Evolutionary conservation across 352 stramenopile species (phyloP).

Genomic region (Phytopythium delawarense): DNA sequence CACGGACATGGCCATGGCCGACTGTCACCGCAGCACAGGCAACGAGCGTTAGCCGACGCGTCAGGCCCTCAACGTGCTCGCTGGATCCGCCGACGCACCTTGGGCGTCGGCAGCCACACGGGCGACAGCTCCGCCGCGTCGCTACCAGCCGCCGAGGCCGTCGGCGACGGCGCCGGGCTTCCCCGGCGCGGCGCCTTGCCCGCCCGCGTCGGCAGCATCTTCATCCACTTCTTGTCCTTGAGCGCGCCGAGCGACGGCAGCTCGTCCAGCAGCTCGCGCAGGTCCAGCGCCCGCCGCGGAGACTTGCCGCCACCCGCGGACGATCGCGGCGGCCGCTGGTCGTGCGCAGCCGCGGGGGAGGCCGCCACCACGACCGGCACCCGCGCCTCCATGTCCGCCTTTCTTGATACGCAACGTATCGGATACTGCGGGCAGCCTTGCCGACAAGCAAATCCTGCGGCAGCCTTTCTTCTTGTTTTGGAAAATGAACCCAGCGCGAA

Average conservation of each 20-base stretch:
- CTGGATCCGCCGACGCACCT: slow-evolving; percentile 12
- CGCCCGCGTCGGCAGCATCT: slow-evolving; percentile 35
- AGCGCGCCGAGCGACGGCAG: slow-evolving; percentile 45
- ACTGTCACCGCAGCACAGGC: slow-evolving; percentile 6
- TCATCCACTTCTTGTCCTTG: slow-evolving; percentile 70
- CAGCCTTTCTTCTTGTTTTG: neutral
- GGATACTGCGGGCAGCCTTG: no score
- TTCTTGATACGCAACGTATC: neutral
- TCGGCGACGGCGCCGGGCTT: slow-evolving; percentile 1
- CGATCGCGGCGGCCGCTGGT: slow-evolving; percentile 19
- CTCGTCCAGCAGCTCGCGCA: slow-evolving; percentile 60
- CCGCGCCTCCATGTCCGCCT: slow-evolving; percentile 14
- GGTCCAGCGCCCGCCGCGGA: slow-evolving; percentile 28
- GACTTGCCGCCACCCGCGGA: slow-evolving; percentile 3
- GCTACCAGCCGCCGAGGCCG: slow-evolving; percentile 12
- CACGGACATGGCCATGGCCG: slow-evolving; percentile 45
- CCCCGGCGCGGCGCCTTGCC: slow-evolving; percentile 16
- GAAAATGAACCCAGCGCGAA: slow-evolving; percentile 6
- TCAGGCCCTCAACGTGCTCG: neutral
- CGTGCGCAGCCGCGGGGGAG: neutral
- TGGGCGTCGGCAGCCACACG: slow-evolving; percentile 30
- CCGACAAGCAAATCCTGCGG: neutral
- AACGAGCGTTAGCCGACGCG: neutral
- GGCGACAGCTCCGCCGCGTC: slow-evolving; percentile 23
- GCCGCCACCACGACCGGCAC: slow-evolving; percentile 5